phyloP scores from a whole-genome alignment of 2,329 filamentous ascomycete species.

The Onygenales sp. region DNA sequence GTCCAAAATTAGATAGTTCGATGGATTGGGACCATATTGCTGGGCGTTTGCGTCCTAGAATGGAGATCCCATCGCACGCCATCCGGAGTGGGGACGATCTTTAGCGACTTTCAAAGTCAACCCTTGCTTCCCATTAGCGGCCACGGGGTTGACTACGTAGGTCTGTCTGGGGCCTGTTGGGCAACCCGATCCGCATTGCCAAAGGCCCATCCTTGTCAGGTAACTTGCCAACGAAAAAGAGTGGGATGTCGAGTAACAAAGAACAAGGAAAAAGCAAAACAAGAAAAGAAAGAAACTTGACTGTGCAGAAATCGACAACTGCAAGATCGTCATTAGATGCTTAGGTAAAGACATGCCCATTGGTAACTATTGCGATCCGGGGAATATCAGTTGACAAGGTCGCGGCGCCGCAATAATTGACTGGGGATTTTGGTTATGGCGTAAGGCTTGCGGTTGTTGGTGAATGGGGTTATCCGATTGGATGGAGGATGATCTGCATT shows the following conservation, averaged over 20 bases:
- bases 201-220: background rate
- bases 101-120: too few relatives aligned
- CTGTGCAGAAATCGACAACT: too few relatives aligned
- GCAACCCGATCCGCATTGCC: too few relatives aligned
- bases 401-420: background rate
- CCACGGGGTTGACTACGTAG: background rate
- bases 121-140: background rate
- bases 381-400: background rate
- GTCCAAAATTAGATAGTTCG: too few relatives aligned
- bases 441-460: background rate
- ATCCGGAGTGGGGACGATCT: too few relatives aligned
- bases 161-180: too few relatives aligned
- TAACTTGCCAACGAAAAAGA: background rate
- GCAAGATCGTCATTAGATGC: too few relatives aligned
- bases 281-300: background rate
- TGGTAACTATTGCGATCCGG: too few relatives aligned
- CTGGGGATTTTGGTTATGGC: background rate
- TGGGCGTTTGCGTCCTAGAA: too few relatives aligned
- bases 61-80: too few relatives aligned
- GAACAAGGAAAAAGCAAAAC: background rate
- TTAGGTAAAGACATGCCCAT: too few relatives aligned
- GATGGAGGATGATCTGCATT: background rate
- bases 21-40: too few relatives aligned
- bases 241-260: background rate
- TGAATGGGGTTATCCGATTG: background rate